Evolutionary conservation across 495 filamentous ascomycete genomes (phyloP).

Genomic region (Talaromyces proteolyticus): DNA sequence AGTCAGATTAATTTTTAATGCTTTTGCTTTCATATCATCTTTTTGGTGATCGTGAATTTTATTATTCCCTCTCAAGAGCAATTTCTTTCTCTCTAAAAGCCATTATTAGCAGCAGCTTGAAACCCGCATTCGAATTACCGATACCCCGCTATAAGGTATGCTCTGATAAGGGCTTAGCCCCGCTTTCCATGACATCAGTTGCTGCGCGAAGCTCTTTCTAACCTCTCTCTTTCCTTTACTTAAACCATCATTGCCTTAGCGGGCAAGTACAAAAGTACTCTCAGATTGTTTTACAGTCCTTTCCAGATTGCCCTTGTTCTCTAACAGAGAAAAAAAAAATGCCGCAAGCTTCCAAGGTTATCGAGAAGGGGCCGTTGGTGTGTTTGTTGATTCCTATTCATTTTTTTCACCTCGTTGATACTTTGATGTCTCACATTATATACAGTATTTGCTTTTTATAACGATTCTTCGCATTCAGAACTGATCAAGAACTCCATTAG

Average conservation of each 20-base stretch:
- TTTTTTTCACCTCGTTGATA: no score
- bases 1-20: neutral
- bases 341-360: slow-evolving; percentile 32
- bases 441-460: no score
- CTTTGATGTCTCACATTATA: no score
- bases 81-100: no score
- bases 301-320: no score
- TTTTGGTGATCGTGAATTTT: neutral
- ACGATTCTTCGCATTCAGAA: neutral
- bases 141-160: neutral
- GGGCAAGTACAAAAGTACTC: no score
- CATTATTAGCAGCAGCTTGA: no score
- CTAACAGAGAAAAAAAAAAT: no score
- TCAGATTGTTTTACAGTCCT: no score
- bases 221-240: neutral
- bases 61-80: neutral
- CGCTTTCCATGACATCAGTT: neutral
- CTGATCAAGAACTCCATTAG: slow-evolving; percentile 16
- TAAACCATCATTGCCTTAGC: neutral
- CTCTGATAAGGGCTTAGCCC: slow-evolving; percentile 2
- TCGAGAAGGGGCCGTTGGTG: slow-evolving; percentile 46
- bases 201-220: neutral
- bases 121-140: no score
- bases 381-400: slow-evolving; percentile 26
- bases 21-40: neutral